Evolutionary conservation across 768 basidiomycete species (phyloP), one percentile per base, ranked within the genome.

Genomic region (Auricularia cornea): DNA sequence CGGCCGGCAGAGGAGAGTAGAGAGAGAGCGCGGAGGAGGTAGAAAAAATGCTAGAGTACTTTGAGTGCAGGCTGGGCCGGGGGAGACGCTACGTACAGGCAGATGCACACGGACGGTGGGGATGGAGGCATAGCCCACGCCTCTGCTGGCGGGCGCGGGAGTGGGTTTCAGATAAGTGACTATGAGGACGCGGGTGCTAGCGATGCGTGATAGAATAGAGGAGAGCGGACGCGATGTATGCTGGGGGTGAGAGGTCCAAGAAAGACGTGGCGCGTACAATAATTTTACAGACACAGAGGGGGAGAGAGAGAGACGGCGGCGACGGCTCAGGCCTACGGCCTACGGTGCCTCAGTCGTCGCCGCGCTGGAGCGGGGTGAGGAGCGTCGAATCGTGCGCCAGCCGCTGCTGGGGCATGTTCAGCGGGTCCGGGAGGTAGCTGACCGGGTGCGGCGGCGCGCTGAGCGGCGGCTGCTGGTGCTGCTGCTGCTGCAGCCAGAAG

Each of bases 371-470:
- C n/a, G 89, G 87, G 33, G 88, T 89, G 65, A 90, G 76, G 61
- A 90, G 78, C 29, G 85, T 89, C 73, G 85, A 88, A 68, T 84
- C 82, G 32, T 83, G 75, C 20, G 86, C 83, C 31, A 89, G 77
- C 44, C 44, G 44, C 44, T 57, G 54, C 30, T 57, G 54, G 8
- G 54, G 54, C 18, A 28, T 16, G 28, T 6, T 4, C 26, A 57
- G 54, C 10, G 54, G 54, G 4, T 57, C 54, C 14, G 23, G 54
- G 54, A 57, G 26, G 54, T 28, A 57, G 16, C 18, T 28, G 54
- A 57, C 18, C 54, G 26, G 54, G 28, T 57, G 54, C 54, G 54
- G 54, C 54, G 54, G 54, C 10, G 54, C 54, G 28, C 54, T 57
- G 12, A n/a, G 10, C n/a, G 51, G 51, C 51, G 28, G n/a, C 51